These are phyloP conservation scores for Fistulinella cinereoalba DNA, from an alignment of 1,284 basidiomycete genomes.

Conservation along the genomic window DNA sequence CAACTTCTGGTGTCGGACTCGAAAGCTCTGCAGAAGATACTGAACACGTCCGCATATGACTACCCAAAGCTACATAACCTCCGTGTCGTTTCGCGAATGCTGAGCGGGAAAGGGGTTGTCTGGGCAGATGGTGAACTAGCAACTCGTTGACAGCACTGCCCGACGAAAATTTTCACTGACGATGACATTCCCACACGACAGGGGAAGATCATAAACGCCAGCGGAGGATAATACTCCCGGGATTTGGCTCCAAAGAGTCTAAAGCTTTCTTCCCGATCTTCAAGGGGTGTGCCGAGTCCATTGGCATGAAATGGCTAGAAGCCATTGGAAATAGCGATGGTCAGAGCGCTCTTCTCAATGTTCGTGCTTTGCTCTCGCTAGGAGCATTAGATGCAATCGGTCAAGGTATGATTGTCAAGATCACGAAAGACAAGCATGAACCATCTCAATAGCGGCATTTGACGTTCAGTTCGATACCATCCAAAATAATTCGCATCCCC, in stretches of 20 bases:
- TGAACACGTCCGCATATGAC: constrained; percentile 37
- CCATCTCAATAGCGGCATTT: constrained; percentile 37
- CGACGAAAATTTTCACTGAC: background rate
- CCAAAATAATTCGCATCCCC: constrained; percentile 37
- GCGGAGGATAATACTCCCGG: constrained; percentile 42
- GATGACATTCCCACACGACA: constrained; percentile 13
- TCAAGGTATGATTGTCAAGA: constrained; percentile 32
- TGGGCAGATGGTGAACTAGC: constrained; percentile 40
- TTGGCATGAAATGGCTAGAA: constrained; percentile 42
- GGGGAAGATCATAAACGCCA: constrained; percentile 45
- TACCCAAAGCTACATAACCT: constrained; percentile 37
- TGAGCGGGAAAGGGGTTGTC: constrained; percentile 36
- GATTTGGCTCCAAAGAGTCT: constrained; percentile 39
- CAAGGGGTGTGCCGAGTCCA: constrained; percentile 19
- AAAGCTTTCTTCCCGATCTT: constrained; percentile 40
- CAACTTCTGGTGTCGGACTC: constrained; percentile 36
- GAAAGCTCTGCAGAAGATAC: constrained; percentile 44
- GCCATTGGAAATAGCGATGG: constrained; percentile 26
- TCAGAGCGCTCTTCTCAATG: constrained; percentile 37
- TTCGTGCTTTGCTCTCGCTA: constrained; percentile 37
- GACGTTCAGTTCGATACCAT: constrained; percentile 39
- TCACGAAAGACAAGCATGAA: background rate
- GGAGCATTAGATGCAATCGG: constrained; percentile 46
- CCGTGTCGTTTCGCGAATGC: constrained; percentile 29
- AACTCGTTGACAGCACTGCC: background rate